Evolutionary conservation across 1,284 basidiomycete species (phyloP), one percentile per base, ranked within the genome.

Genomic region (Sporisorium exsertum): DNA sequence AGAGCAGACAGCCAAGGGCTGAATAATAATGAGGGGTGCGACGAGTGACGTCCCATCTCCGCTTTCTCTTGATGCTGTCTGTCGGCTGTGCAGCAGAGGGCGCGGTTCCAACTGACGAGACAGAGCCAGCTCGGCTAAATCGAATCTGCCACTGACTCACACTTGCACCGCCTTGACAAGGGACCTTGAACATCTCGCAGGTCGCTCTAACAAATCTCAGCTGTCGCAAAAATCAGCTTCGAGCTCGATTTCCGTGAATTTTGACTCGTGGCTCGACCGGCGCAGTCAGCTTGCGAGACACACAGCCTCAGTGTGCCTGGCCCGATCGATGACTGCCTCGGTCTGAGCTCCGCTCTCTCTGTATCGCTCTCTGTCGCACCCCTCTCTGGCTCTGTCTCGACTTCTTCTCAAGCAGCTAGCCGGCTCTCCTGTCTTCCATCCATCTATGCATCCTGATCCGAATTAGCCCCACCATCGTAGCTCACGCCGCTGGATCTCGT

Each of bases 231-330:
- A n/a, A n/a, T n/a, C n/a, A n/a, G n/a, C n/a, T n/a, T n/a, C n/a
- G n/a, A n/a, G n/a, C n/a, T n/a, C 24, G 18, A 58, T 50, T 46
- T 50, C 37, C 18, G 16, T 29, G 9, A 4, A 49, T n/a, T 52
- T 46, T 45, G 49, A 43, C 33, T 51, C 20, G 37, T 52, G 58
- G 58, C 58, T 59, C 58, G 47, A 37, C 27, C 50, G 58, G 27
- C 20, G 43, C 29, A 13, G 9, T n/a, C 52, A 16, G 5, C 29
- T 32, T 32, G 26, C 18, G 2, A 58, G 33, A 59, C 26, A 22
- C 58, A 37, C 24, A 32, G 42, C 35, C 24, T 47, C 26, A 49
- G 46, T 27, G 46, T 8, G 22, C 10, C 24, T 46, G 46, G 27
- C 45, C 18, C 27, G n/a, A n/a, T 35, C 18, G 47, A 24, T 33